Evolutionary conservation across 2,329 filamentous ascomycete species (phyloP), one percentile per base, ranked within the genome.

Genomic region (Coniochaeta ligniaria): DNA sequence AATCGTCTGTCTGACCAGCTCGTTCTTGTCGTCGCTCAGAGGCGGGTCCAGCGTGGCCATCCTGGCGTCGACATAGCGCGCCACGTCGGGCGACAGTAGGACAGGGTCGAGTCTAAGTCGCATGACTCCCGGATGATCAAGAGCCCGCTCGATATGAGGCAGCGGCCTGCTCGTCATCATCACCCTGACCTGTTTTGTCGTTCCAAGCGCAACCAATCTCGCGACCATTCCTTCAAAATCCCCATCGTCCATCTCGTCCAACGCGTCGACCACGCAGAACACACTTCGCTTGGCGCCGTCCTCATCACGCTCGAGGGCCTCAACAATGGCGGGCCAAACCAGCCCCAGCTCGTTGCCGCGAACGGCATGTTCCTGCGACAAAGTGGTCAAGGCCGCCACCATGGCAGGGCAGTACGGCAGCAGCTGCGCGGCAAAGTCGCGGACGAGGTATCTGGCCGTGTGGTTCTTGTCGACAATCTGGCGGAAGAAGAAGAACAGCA

Each of bases 401-500:
- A 33, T 5, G 9, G 31, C 31, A 33, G 63, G 60, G 26, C 66
- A 69, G 58, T 66, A 65, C 12, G 63, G 59, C 5, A 76, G 64
- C 9, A 73, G 60, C 60, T 76, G 74, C 16, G 64, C 63, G 8
- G 72, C 58, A 63, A 66, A 74, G 61, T 75, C 74, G 26, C 67
- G 67, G n/a, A 74, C 47, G 3, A 72, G 60, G 36, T 63, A 64
- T 33, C 60, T 58, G 8, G 71, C 66, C 2, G 50, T 60, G 28
- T 67, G 66, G 59, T 74, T 75, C 11, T 66, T 65, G 43, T 66
- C 63, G 54, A 76, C 67, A 58, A 74, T 75, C n/a, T 74, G 66
- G 8, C 72, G 67, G 56, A 75, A 75, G 63, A 75, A 76, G 66
- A 76, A 75, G 63, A 67, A 74, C 1, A 75, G 59, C 1, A 75